Percentiles rank a stretch among this genome's conserved stretches.
phyloP scores from a whole-genome alignment of 1,284 basidiomycete genomes.

The Ganoderma leucocontextum region DNA sequence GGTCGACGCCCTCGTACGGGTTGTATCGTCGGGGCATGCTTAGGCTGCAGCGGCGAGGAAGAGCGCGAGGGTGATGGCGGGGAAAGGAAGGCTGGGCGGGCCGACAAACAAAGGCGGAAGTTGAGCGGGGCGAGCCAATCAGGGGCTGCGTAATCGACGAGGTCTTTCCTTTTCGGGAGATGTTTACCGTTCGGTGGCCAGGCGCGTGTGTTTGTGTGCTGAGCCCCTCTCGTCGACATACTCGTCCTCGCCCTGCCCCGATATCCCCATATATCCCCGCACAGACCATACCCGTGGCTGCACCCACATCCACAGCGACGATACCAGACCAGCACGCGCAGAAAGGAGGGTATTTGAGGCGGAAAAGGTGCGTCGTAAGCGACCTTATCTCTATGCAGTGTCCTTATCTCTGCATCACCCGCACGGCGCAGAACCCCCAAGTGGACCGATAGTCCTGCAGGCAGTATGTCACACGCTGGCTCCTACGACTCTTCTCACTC shows the following conservation, averaged over 20 bases:
- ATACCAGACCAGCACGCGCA: background rate
- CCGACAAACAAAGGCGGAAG: background rate
- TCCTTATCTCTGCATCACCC: constrained; percentile 32
- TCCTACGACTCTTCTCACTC: constrained; percentile 63
- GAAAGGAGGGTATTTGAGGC: background rate
- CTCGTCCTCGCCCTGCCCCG: constrained; percentile 10
- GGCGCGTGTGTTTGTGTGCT: constrained; percentile 17
- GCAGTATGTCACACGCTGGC: constrained; percentile 51
- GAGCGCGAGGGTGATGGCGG: background rate
- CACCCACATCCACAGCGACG: background rate
- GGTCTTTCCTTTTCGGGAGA: constrained; percentile 26
- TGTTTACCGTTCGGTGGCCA: constrained; percentile 28
- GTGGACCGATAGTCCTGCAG: constrained; percentile 19
- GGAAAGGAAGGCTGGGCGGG: background rate
- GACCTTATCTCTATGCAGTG: constrained; percentile 28
- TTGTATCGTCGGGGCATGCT: too few species aligned
- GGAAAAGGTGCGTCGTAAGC: constrained; percentile 17
- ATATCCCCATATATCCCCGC: constrained; percentile 3
- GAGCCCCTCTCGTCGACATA: constrained; percentile 13
- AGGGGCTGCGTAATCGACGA: constrained; percentile 23
- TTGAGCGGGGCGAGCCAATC: constrained; percentile 29
- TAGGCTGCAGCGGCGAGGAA: too few species aligned
- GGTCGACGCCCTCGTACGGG: too few species aligned
- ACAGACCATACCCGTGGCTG: background rate
- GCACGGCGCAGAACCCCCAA: constrained; percentile 8